Base-by-base conservation (phyloP, 2,329 filamentous ascomycete species). In the Diaporthe nobilis region DNA sequence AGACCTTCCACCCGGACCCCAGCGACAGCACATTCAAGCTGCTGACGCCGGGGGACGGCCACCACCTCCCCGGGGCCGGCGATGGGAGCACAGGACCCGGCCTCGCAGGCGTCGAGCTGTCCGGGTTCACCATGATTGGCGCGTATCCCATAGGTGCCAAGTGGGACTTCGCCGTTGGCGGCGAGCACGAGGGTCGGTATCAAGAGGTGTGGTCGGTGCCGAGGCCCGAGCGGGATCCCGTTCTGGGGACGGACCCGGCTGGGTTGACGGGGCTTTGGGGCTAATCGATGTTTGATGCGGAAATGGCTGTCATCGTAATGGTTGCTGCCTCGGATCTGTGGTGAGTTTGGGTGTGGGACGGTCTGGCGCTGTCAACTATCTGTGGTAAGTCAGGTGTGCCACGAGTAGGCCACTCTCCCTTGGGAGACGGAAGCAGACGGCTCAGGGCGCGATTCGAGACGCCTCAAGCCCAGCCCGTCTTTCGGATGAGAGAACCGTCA, bases 61-160 rank as follows among this genome's bases (percentile, higher is more conserved):
- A 83, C 78, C 80, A 80, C 15, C 81, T 85, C 57, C 79, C 82
- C 31, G 80, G 80, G 0, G 65, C 37, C 17, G 80, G 81, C 1
- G 82, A 85, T 75, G 79, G 79, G 57, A 34, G 12, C 34, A 7
- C 49, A 4, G 79, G 81, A 67, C 79, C 80, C 25, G 84, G 83
- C 28, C 79, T 89, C 75, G 80, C 79, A 8, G 77, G 78, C 1
- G 78, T 88, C 1, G 63, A 83, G 73, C 73, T 88, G 6, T 77
- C 80, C 1, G 87, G 87, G 0, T 90, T 89, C 77, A 88, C 86
- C 71, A 90, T 90, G 89, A 87, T 91, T 81, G 90, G 90, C 0
- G 89, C 88, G 6, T 92, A 92, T 83, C 88, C 88, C 3, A 78
- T 79, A 49, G 79, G 78, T 51, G 82, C 82, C 0, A 80, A 82